These are phyloP conservation scores for Plasmodium coatneyi DNA, from an alignment of 169 alveolate species.

Conservation along the genomic window DNA sequence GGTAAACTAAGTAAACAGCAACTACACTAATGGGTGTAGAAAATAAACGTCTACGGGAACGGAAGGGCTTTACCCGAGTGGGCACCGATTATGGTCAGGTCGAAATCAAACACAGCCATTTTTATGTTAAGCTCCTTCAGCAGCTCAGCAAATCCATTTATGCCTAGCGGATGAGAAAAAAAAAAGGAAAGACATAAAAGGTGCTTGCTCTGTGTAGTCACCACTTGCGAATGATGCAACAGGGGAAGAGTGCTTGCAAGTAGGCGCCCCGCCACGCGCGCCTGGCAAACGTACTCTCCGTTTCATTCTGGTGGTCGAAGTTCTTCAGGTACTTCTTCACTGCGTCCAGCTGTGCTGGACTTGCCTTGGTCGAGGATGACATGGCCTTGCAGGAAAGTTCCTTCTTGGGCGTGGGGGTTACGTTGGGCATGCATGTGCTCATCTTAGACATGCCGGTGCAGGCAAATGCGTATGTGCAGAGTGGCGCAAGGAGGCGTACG, in stretches of 20 bases:
- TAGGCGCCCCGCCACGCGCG: background rate
- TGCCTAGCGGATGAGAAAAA: background rate
- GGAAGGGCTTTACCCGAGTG: slow-evolving; percentile 39
- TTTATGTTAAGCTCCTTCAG: slow-evolving; percentile 35
- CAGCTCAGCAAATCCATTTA: slow-evolving; percentile 19
- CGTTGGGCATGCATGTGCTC: background rate
- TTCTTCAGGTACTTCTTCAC: slow-evolving; percentile 6
- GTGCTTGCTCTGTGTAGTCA: background rate
- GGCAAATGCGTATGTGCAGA: background rate
- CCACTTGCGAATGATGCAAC: background rate
- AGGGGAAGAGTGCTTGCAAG: background rate
- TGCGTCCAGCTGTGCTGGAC: background rate
- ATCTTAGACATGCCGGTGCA: background rate
- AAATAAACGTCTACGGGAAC: background rate
- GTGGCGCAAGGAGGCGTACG: background rate
- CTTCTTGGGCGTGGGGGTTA: background rate
- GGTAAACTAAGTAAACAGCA: background rate
- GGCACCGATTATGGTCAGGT: slow-evolving; percentile 54
- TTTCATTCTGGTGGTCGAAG: slow-evolving; percentile 23
- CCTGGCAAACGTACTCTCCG: slow-evolving; percentile 15
- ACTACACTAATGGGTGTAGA: background rate
- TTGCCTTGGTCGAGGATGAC: background rate
- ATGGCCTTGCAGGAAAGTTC: background rate
- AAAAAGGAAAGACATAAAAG: background rate
- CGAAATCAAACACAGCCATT: slow-evolving; percentile 64